Base-by-base conservation (phyloP, 2,329 filamentous ascomycete species). In the Coniochaeta hoffmannii region DNA sequence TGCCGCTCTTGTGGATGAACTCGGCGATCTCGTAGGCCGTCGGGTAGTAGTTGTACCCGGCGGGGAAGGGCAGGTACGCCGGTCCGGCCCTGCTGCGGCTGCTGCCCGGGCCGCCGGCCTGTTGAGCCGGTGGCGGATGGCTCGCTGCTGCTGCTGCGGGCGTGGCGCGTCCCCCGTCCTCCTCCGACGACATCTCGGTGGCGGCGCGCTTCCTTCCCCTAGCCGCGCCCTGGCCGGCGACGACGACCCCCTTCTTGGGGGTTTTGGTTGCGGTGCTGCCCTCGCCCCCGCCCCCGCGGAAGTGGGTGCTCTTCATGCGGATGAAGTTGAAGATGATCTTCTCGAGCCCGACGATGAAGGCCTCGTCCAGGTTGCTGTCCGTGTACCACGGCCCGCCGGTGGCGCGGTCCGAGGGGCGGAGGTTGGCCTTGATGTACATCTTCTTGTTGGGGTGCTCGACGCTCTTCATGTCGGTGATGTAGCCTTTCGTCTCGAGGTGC, bases 341-440 rank as follows among this genome's bases (percentile, higher is more conserved):
- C 58, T 88, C 83, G 52, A 97, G 77, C 41, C 84, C 83, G 56
- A 89, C 85, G 63, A 97, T 92, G 68, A 97, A 89, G 57, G 87
- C 88, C 62, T 89, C 86, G 70, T 97, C 93, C 14, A 97, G 80
- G 59, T 91, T 88, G 53, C 90, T 88, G 60, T 96, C 90, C 4
- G 89, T 91, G 69, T 93, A 96, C 89, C 92, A 53, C 9, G 90
- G 88, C 1, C 94, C 94, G 50, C 94, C 94, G 0, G 91, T 96
- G 50, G 95, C 89, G 59, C 94, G 88, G 59, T 97, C 92, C 54
- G 87, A 90, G 0, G 94, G 93, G 11, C 85, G 83, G 58, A 99
- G 81, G 59, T 87, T 86, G 54, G 87, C 84, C 66, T 96, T 86
- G 80, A 99, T 96, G 78, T 94, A 99, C 81, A 96, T 96, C 73